phyloP scores from a whole-genome alignment of 1,284 basidiomycete genomes.

The Irpex rosettiformis region DNA sequence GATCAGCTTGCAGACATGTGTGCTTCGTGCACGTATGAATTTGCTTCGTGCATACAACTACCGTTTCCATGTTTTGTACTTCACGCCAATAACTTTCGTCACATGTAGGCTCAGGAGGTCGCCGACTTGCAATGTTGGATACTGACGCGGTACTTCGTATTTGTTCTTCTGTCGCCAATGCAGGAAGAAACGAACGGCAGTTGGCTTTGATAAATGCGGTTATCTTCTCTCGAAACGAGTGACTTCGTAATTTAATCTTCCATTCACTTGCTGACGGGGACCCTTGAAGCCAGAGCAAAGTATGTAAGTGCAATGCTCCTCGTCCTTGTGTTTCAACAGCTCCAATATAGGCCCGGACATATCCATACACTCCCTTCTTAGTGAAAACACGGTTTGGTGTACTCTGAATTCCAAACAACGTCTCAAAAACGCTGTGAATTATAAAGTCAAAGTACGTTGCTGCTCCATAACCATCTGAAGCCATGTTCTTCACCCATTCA shows the following conservation, averaged over 20 bases:
- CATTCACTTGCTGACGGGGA: slow-evolving; percentile 20
- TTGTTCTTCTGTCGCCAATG: slow-evolving; percentile 12
- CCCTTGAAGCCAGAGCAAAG: slow-evolving; percentile 26
- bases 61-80: slow-evolving; percentile 12
- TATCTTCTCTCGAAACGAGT: slow-evolving; percentile 26
- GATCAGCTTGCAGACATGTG: background rate
- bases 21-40: background rate
- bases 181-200: slow-evolving; percentile 25
- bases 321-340: slow-evolving; percentile 28
- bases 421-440: background rate
- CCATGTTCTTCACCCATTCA: background rate
- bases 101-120: background rate
- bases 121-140: background rate
- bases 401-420: background rate
- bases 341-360: slow-evolving; percentile 26
- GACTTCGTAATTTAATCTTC: slow-evolving; percentile 17
- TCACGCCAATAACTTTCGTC: background rate
- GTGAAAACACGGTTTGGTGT: background rate
- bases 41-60: background rate
- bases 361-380: slow-evolving; percentile 10
- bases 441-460: background rate
- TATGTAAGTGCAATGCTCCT: slow-evolving; percentile 28
- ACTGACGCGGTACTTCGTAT: slow-evolving; percentile 2
- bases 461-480: background rate
- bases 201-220: slow-evolving; percentile 26